phyloP scores from a whole-genome alignment of 441 rosid genomes.

The Theobroma grandiflorum region DNA sequence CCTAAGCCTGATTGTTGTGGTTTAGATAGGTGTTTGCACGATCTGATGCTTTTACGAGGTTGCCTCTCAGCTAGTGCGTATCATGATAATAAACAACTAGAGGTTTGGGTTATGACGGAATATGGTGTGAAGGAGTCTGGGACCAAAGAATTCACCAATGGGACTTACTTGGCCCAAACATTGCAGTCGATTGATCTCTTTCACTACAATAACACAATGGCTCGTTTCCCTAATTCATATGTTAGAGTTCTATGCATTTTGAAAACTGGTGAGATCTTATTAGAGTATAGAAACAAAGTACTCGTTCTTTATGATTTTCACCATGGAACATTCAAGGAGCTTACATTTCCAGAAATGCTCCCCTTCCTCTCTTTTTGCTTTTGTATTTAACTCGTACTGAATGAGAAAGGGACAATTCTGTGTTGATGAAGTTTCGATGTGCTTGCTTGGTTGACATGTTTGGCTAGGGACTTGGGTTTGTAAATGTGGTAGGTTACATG shows the following conservation, averaged over 20 bases:
- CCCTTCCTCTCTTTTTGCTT: too few relatives aligned
- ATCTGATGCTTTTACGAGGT: conserved; percentile 53
- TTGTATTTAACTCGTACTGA: too few relatives aligned
- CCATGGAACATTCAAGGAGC: conserved; percentile 59
- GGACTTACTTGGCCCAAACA: conserved; percentile 65
- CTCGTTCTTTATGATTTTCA: conserved; percentile 64
- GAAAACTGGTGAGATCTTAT: conserved; percentile 66
- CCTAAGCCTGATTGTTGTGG: conserved; percentile 69
- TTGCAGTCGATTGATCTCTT: conserved; percentile 35
- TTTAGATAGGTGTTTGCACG: conserved; percentile 57
- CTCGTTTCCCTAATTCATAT: conserved; percentile 38
- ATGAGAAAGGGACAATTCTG: too few relatives aligned
- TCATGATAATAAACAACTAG: conserved; percentile 60
- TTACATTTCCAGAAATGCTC: conserved; percentile 52
- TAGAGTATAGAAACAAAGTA: conserved; percentile 66
- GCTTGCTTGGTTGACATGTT: too few relatives aligned
- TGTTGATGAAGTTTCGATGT: too few relatives aligned
- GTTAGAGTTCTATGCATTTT: conserved; percentile 58
- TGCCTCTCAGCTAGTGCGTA: conserved; percentile 64
- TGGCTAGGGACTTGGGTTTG: too few relatives aligned
- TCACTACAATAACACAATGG: conserved; percentile 46
- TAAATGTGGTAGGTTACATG: too few relatives aligned
- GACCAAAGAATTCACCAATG: conserved; percentile 34
- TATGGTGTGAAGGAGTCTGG: conserved; percentile 51
- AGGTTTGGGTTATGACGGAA: conserved; percentile 83